Percentiles rank a stretch among this genome's conserved stretches.
Conservation (phyloP, 2,329 filamentous ascomycete species). For the Reticulascus tulasneorum region DNA sequence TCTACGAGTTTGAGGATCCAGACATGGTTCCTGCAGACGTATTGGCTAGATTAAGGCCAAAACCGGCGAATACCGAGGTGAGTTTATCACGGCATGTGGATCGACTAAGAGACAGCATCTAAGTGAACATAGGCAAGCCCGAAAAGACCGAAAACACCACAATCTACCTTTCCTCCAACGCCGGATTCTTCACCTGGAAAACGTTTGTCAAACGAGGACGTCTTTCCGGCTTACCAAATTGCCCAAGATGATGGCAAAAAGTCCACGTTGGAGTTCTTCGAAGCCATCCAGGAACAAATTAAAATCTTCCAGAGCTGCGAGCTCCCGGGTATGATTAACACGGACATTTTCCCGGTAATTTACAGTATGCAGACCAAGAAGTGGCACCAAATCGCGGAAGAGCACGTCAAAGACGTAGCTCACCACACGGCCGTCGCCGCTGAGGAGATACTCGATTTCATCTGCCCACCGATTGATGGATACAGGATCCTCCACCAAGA, state of each 20-base stretch:
- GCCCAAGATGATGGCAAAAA: no score
- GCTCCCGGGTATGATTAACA: slow-evolving; percentile 28
- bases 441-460: slow-evolving; percentile 7
- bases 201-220: no score
- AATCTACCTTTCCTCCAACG: no score
- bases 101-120: no score
- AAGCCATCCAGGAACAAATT: slow-evolving; percentile 22
- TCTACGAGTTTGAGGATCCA: slow-evolving; percentile 20
- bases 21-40: slow-evolving; percentile 12
- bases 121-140: neutral
- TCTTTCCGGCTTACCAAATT: no score
- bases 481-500: slow-evolving; percentile 13
- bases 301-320: slow-evolving; percentile 22
- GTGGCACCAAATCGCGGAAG: slow-evolving; percentile 23
- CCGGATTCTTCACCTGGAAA: no score
- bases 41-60: no score
- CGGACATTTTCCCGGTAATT: slow-evolving; percentile 23
- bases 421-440: slow-evolving; percentile 14
- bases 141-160: neutral
- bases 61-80: no score
- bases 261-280: slow-evolving; percentile 13
- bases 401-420: slow-evolving; percentile 20
- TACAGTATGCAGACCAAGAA: slow-evolving; percentile 25
- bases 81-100: no score
- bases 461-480: slow-evolving; percentile 12